Base-by-base conservation (phyloP, 352 stramenopile genomes). In the Globisporangium recalcitrans region DNA sequence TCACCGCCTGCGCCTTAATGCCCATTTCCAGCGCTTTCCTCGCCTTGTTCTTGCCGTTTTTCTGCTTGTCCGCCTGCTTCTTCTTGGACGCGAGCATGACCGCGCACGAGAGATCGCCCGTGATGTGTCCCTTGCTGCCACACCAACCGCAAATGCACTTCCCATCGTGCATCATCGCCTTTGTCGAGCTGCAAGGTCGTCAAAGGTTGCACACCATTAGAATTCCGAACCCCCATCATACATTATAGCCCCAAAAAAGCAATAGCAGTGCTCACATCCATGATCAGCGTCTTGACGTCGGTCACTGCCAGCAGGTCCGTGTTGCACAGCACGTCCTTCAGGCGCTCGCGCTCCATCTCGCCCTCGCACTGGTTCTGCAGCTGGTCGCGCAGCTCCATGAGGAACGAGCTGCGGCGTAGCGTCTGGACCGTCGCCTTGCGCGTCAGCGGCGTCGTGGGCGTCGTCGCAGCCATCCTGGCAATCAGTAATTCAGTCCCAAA, bases 121-220 rank as follows among this genome's bases (percentile, higher is more conserved):
- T 92, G 27, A 81, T 90, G 58, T 93, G 85, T 22, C 90, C 79
- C 7, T 64, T 54, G 36, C 78, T 90, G 31, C 85, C 85, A 48
- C 85, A 93, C 85, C 85, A 93, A 10, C 79, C 79, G 46, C 85
- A 93, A 38, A 90, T 74, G 36, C 82, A 91, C 55, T 87, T 83
- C n/a, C 79, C 85, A 42, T 93, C 82, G 62, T 86, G 75, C 85
- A 93, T 92, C 85, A 93, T 92, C 24, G 74, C 73, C 48, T 87
- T 89, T 6, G 85, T 92, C 0, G 85, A 88, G 27, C 85, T 93
- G 14, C 29, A 21, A 34, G 59, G 8, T 21, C 3, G 10, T 1
- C 16, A n/a, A 46, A 46, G 38, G 38, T n/a, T n/a, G n/a, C 13
- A n/a, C 13, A 22, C 13, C 26, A 11, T 52, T 21, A 31, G 22